Evolutionary conservation across 371 early-diverging fungal genomes (phyloP).

Genomic region (Mucor plumbeus): DNA sequence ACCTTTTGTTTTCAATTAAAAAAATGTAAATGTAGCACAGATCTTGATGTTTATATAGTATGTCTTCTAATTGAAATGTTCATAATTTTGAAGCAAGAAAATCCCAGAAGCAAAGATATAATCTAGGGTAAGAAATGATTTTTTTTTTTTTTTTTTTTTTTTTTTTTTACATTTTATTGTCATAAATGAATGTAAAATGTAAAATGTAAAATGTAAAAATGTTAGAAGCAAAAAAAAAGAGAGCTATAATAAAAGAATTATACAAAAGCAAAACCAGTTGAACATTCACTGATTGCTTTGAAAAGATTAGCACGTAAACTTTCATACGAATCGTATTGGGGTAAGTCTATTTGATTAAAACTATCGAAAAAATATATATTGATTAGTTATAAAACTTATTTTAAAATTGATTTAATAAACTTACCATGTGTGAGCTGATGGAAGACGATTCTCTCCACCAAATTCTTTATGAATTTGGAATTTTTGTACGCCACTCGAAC

Average conservation of each 20-base stretch:
- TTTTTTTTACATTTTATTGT: not conserved
- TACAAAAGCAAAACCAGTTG: constrained; percentile 94
- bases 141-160: too few species aligned
- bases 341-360: constrained; percentile 98
- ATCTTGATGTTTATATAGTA: too few species aligned
- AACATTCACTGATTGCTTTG: constrained; percentile 93
- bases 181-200: not conserved
- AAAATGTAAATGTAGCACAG: too few species aligned
- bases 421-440: constrained; percentile 98
- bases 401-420: constrained; percentile 15
- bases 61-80: too few species aligned
- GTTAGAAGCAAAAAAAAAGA: not conserved
- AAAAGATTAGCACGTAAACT: constrained; percentile 80
- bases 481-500: constrained; percentile 93
- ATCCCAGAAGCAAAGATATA: too few species aligned
- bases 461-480: constrained; percentile 99
- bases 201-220: not conserved
- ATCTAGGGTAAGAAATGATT: too few species aligned
- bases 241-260: constrained; percentile 43
- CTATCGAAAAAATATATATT: constrained; percentile 44
- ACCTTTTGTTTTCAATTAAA: too few species aligned
- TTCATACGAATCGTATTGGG: constrained; percentile 94
- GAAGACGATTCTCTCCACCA: constrained; percentile 82
- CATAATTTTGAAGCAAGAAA: too few species aligned
- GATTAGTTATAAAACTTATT: not conserved